Evolutionary conservation across 768 basidiomycete genomes (phyloP).

Genomic region (Lentinula raphanica): DNA sequence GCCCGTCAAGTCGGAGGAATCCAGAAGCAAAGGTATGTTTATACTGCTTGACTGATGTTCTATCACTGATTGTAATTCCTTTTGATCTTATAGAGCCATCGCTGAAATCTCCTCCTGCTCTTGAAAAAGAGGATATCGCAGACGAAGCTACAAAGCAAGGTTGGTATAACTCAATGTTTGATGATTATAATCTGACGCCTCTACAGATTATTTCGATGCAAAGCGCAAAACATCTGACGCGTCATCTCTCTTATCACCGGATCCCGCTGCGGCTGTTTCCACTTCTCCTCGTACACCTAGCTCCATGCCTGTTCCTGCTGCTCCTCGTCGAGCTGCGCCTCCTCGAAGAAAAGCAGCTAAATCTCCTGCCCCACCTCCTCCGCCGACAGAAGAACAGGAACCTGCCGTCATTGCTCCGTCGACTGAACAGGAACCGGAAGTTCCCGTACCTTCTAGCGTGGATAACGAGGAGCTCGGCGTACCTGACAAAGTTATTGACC

Average conservation of each 20-base stretch:
- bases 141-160: conserved; percentile 6
- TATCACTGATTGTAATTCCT: background rate
- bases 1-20: background rate
- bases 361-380: conserved; percentile 33
- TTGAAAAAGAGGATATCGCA: background rate
- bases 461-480: conserved; percentile 5
- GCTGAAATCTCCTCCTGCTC: conserved; percentile 2
- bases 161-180: background rate
- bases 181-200: background rate
- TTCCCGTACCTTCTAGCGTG: background rate
- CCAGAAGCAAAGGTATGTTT: background rate
- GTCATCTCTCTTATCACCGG: conserved; percentile 19
- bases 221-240: conserved; percentile 19
- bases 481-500: conserved; percentile 14
- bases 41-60: background rate
- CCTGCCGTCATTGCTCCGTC: background rate
- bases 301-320: conserved; percentile 71
- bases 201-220: background rate
- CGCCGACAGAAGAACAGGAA: background rate
- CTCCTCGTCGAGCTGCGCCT: conserved; percentile 68
- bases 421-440: background rate
- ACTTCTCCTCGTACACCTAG: conserved; percentile 35
- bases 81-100: background rate
- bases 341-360: conserved; percentile 63
- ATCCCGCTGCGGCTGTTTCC: conserved; percentile 18